These are phyloP conservation scores for Jaltomata sinuosa DNA, from an alignment of 257 asterid genomes.

Conservation along the genomic window DNA sequence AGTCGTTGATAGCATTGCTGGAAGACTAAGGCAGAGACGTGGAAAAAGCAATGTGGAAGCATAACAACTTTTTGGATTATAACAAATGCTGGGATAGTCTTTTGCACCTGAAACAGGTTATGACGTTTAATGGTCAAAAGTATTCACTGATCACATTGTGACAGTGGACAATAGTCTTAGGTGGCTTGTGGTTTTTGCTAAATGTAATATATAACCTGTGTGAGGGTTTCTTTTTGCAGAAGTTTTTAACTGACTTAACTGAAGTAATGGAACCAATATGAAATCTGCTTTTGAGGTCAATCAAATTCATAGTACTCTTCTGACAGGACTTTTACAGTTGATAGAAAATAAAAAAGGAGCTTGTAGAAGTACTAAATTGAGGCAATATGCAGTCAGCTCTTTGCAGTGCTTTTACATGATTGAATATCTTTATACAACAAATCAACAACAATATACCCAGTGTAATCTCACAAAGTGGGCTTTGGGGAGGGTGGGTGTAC, in stretches of 20 bases:
- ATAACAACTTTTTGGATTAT: background rate
- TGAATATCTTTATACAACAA: background rate
- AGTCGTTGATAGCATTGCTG: slow-evolving; percentile 41
- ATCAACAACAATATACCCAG: too few species aligned
- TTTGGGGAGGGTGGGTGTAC: too few species aligned
- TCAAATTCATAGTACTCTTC: background rate
- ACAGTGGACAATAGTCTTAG: background rate
- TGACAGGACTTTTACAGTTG: background rate
- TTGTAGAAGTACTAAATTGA: background rate
- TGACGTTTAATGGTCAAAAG: background rate
- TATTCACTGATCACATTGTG: background rate
- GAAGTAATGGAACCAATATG: background rate
- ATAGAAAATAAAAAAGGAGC: background rate
- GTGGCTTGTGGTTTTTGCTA: background rate
- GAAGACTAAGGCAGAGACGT: slow-evolving; percentile 57
- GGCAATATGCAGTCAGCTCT: background rate
- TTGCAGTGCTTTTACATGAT: background rate
- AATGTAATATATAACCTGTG: background rate
- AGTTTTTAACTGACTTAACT: background rate
- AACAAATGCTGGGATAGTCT: background rate
- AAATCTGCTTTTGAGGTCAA: background rate
- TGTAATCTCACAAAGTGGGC: too few species aligned
- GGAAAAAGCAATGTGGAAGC: background rate
- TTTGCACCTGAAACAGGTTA: background rate
- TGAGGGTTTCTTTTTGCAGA: background rate